A percentile compares a stretch with the other conserved stretches of the same genome.
phyloP scores from a whole-genome alignment of 768 basidiomycete species.

The Peribolospora kevripleyi region DNA sequence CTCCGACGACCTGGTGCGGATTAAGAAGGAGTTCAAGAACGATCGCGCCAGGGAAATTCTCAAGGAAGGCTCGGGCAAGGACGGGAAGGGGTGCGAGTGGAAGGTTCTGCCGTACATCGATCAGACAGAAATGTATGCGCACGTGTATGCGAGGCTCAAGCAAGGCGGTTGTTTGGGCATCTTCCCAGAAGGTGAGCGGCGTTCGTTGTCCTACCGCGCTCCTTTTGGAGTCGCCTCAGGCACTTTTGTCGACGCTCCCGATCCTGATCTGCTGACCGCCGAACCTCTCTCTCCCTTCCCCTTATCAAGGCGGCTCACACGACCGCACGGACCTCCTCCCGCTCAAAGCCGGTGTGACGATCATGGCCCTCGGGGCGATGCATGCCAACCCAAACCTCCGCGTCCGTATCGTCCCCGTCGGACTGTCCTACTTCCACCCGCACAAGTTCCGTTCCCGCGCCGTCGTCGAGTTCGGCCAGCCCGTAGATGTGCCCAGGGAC shows the following conservation, averaged over 20 bases:
- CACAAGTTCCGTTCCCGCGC: constrained; percentile 80
- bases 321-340: constrained; percentile 90
- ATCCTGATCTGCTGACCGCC: neutral
- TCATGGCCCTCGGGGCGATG: constrained; percentile 98
- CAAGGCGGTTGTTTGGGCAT: constrained; percentile 83
- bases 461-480: constrained; percentile 84
- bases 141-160: constrained; percentile 67
- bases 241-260: neutral
- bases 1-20: constrained; percentile 56
- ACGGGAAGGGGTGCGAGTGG: constrained; percentile 29
- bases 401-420: constrained; percentile 64
- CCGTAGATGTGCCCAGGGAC: constrained; percentile 73
- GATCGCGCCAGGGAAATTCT: constrained; percentile 50
- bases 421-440: constrained; percentile 44
- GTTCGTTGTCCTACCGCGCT: neutral
- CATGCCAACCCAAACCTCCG: constrained; percentile 59
- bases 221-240: neutral
- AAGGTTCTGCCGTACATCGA: constrained; percentile 71
- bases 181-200: constrained; percentile 68
- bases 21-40: constrained; percentile 69
- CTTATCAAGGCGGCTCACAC: constrained; percentile 67
- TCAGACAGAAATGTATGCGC: constrained; percentile 80
- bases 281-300: neutral
- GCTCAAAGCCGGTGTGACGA: constrained; percentile 84
- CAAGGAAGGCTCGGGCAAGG: constrained; percentile 26